Evolutionary conservation across 768 basidiomycete species (phyloP).

Genomic region (Trametes sanguinea): DNA sequence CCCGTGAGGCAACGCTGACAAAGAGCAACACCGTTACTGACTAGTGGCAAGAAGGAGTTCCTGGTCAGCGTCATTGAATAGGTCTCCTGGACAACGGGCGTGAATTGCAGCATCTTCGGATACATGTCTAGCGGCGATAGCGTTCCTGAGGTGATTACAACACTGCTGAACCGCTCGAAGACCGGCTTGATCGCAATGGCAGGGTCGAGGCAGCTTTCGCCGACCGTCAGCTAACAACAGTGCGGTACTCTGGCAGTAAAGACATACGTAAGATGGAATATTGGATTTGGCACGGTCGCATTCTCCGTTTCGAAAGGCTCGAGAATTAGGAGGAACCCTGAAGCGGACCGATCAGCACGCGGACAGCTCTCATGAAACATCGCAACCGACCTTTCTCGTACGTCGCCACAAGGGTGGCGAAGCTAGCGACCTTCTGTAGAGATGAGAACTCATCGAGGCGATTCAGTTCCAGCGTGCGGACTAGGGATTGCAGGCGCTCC

Average conservation of each 20-base stretch:
- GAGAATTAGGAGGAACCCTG: conserved; percentile 93
- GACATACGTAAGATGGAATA: conserved; percentile 93
- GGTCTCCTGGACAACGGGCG: conserved; percentile 93
- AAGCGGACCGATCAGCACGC: background rate
- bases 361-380: conserved; percentile 1
- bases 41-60: conserved; percentile 94
- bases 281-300: conserved; percentile 97
- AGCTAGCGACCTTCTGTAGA: conserved; percentile 92
- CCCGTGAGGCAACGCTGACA: background rate
- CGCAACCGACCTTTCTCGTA: conserved; percentile 85
- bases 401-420: conserved; percentile 95
- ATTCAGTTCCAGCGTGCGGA: conserved; percentile 86
- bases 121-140: conserved; percentile 99
- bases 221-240: background rate
- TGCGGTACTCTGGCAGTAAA: conserved; percentile 20
- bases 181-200: conserved; percentile 97
- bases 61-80: conserved; percentile 98
- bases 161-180: conserved; percentile 96
- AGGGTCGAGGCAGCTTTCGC: conserved; percentile 89
- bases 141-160: conserved; percentile 98
- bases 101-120: conserved; percentile 98
- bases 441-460: conserved; percentile 90
- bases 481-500: conserved; percentile 90
- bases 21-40: conserved; percentile 36
- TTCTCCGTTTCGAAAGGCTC: conserved; percentile 99